Evolutionary conservation across 2,329 filamentous ascomycete genomes (phyloP).

Genomic region (Graphiopsis chlorocephala): DNA sequence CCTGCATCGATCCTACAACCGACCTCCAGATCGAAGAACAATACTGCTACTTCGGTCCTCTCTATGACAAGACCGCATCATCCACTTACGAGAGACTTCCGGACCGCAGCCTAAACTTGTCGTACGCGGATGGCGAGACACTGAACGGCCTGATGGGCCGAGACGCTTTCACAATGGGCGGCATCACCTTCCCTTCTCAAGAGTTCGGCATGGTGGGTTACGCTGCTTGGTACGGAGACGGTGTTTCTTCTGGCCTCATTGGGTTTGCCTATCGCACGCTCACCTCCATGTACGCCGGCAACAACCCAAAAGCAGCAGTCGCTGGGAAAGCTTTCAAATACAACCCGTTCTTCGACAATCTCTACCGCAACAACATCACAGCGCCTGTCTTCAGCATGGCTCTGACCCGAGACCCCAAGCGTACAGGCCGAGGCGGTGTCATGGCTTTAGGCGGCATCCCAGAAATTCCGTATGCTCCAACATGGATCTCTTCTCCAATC

Average conservation of each 20-base stretch:
- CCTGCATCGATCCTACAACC: conserved; percentile 24
- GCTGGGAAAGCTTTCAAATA: conserved; percentile 37
- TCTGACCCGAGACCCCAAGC: conserved; percentile 35
- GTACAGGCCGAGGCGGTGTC: conserved; percentile 38
- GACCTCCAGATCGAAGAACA: conserved; percentile 20
- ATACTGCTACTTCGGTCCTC: conserved; percentile 34
- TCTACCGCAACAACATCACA: conserved; percentile 46
- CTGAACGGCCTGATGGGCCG: conserved; percentile 41
- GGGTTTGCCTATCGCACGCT: conserved; percentile 52
- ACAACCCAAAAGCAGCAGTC: conserved; percentile 24
- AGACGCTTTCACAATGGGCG: conserved; percentile 45
- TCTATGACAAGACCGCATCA: conserved; percentile 29
- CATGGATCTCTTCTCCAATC: conserved; percentile 39
- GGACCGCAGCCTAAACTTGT: conserved; percentile 43
- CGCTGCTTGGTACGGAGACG: conserved; percentile 35
- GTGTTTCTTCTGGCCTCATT: conserved; percentile 46
- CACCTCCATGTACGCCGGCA: conserved; percentile 41
- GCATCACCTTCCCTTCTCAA: conserved; percentile 45
- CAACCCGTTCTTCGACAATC: conserved; percentile 51
- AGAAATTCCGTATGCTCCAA: conserved; percentile 37
- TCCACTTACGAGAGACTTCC: conserved; percentile 39
- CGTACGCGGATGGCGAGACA: conserved; percentile 44
- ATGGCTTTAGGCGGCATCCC: conserved; percentile 52
- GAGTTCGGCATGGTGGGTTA: conserved; percentile 46
- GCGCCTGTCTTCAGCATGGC: conserved; percentile 50